Conservation (phyloP, 2,329 filamentous ascomycete genomes). For the Coniochaeta hoffmannii region DNA sequence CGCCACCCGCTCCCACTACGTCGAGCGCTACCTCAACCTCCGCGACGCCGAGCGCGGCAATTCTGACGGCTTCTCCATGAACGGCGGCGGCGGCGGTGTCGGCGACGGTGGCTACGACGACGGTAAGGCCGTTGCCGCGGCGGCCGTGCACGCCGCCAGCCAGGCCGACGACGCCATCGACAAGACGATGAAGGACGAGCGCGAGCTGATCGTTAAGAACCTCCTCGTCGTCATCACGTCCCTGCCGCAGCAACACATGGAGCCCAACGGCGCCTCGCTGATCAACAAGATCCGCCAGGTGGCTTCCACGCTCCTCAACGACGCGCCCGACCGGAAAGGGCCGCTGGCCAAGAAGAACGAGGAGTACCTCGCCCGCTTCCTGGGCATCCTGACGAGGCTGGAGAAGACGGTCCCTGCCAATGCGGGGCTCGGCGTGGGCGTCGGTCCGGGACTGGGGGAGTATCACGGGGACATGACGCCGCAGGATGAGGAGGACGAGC, state of each 20-base stretch:
- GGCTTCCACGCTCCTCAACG: conserved; percentile 69
- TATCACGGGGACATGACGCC: conserved; percentile 31
- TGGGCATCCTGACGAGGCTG: conserved; percentile 67
- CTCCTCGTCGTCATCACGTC: conserved; percentile 66
- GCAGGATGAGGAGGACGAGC: conserved; percentile 67
- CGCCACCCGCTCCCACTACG: conserved; percentile 73
- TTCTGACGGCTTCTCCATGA: neutral
- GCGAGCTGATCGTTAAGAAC: conserved; percentile 74
- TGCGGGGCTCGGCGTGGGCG: conserved; percentile 8
- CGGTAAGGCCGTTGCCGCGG: conserved; percentile 24
- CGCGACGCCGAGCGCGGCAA: conserved; percentile 42
- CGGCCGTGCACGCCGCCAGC: conserved; percentile 30
- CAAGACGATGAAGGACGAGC: conserved; percentile 63
- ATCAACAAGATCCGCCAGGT: conserved; percentile 82
- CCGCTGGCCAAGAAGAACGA: conserved; percentile 52
- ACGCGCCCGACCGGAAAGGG: conserved; percentile 42
- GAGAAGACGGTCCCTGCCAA: conserved; percentile 50
- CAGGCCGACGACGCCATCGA: conserved; percentile 43
- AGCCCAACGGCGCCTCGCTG: conserved; percentile 57
- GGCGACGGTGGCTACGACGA: conserved; percentile 22
- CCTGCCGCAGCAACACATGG: conserved; percentile 79
- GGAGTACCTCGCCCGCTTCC: conserved; percentile 62
- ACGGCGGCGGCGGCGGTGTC: neutral
- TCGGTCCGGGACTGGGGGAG: conserved; percentile 7
- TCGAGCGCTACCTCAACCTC: conserved; percentile 78